A percentile compares a stretch with the other conserved stretches of the same genome.
phyloP scores from a whole-genome alignment of 2,329 filamentous ascomycete genomes.

The Arachnopeziza araneosa region DNA sequence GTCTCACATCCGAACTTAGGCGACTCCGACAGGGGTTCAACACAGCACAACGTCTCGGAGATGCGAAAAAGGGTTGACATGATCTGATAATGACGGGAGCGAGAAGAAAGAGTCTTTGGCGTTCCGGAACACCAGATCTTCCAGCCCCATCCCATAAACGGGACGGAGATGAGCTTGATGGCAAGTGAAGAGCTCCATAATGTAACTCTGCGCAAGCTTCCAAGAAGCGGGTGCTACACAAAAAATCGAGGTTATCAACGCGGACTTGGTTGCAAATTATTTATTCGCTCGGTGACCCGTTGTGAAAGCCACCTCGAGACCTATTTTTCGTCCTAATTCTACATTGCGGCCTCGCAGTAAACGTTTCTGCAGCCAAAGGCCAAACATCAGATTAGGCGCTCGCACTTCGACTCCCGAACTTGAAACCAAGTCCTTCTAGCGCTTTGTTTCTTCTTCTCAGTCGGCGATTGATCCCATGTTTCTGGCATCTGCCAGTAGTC shows the following conservation, averaged over 20 bases:
- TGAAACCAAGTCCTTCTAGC: conserved; percentile 18
- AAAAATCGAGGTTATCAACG: neutral
- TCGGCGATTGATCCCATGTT: conserved; percentile 10
- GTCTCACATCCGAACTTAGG: conserved; percentile 23
- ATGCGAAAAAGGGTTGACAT: neutral
- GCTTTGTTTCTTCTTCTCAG: neutral
- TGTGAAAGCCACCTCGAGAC: neutral
- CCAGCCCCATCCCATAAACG: conserved; percentile 11
- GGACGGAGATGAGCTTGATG: neutral
- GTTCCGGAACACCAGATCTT: conserved; percentile 14
- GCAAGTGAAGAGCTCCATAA: neutral
- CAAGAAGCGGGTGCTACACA: neutral
- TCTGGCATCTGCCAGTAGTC: conserved; percentile 18
- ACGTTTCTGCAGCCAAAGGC: conserved; percentile 1
- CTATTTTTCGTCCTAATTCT: neutral
- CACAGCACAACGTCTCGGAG: conserved; percentile 20
- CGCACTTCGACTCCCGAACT: conserved; percentile 11
- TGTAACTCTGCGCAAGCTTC: neutral
- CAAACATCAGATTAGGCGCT: conserved; percentile 17
- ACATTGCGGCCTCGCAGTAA: neutral
- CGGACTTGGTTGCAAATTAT: neutral
- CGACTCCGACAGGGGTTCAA: conserved; percentile 11
- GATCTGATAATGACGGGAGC: conserved; percentile 10
- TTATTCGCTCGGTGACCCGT: neutral
- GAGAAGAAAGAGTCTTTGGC: conserved; percentile 4